Percentiles rank a stretch among this genome's conserved stretches.
phyloP scores from a whole-genome alignment of 2,329 filamentous ascomycete genomes.

The Aspergillus tubingensis region DNA sequence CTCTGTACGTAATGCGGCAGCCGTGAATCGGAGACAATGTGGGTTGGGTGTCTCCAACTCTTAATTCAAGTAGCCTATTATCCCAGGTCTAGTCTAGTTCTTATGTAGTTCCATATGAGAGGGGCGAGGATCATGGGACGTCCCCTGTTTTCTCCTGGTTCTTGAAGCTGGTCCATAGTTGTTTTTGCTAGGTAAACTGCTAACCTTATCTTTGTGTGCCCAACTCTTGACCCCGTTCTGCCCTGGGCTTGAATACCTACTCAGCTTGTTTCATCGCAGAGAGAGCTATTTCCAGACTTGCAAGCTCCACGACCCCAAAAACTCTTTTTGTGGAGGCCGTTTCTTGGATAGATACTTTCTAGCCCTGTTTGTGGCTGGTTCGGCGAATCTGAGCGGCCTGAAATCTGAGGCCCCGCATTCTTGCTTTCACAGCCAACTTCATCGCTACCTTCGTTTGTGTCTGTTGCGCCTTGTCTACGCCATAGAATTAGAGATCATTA shows the following conservation, averaged over 20 bases:
- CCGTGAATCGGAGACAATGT: constrained; percentile 3
- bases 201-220: not conserved
- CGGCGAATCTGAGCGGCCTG: not conserved
- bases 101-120: not conserved
- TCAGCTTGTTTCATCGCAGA: not conserved
- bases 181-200: not conserved
- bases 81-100: not conserved
- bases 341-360: not conserved
- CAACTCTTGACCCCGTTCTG: not conserved
- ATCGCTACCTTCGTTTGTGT: not conserved
- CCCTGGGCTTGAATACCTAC: not conserved
- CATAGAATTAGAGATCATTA: not conserved
- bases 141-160: not conserved
- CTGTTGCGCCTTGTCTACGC: not conserved
- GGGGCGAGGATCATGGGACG: not conserved
- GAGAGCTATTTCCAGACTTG: not conserved
- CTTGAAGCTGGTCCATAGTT: not conserved
- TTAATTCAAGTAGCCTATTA: not conserved
- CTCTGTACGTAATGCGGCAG: constrained; percentile 7
- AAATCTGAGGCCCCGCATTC: constrained; percentile 5
- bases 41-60: not conserved
- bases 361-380: not conserved
- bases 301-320: not conserved
- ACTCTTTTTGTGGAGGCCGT: not conserved
- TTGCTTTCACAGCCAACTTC: not conserved